Evolutionary conservation across 345 rosid species (phyloP), one percentile per base, ranked within the genome.

Genomic region (Eutrema yunnanense): DNA sequence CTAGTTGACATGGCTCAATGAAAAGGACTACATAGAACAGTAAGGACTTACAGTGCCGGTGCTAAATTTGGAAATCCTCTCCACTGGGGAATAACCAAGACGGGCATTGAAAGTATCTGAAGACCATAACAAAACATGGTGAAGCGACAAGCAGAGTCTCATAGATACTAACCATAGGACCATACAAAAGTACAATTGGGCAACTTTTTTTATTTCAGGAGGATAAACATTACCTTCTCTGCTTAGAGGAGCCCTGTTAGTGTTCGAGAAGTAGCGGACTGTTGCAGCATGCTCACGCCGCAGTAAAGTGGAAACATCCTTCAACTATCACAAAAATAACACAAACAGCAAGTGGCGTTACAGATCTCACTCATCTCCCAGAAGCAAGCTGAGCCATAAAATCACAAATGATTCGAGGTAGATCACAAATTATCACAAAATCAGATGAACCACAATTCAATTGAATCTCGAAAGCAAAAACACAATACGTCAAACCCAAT

Each of bases 211-310:
- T 9, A 69, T 13, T 3, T 37, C 5, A 51, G 5, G 44, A 22
- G 48, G 14, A 54, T 6, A 43, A n/a, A 34, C 42, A 66, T 40
- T 81, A 93, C 98, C 96, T 78, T 82, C 79, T 48, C 76, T 71
- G 78, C 48, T 89, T 43, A 72, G 29, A 57, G 79, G 75, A 60
- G 81, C 10, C 6, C 73, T 79, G 46, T 71, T 65, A 41, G 74
- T 83, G 33, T 85, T 76, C 11, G 97, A 84, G 65, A 84, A 84
- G 77, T 87, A 89, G 6, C 88, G 87, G 49, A 79, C 75, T 59
- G 80, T 78, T 73, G 75, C 16, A 13, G 82, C 83, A 63, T 62
- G 81, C 60, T 87, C 89, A 30, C 82, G 85, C 61, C 81, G 75
- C 62, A 86, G 70, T 49, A 87, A 71, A 44, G 53, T 77, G 6